Conservation (phyloP, 345 rosid genomes). For the Heritiera littoralis region DNA sequence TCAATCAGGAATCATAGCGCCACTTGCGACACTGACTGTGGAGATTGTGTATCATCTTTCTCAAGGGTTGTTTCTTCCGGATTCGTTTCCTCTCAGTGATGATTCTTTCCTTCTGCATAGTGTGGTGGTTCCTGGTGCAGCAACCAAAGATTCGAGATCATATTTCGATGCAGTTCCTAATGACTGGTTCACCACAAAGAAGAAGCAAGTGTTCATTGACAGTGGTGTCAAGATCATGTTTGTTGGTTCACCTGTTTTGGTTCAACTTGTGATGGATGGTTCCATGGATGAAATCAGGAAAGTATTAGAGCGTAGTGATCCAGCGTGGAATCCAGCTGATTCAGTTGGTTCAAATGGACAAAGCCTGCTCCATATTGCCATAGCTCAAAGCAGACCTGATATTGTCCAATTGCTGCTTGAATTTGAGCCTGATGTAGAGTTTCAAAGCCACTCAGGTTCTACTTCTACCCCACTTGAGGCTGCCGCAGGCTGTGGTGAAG, state of each 20-base stretch:
- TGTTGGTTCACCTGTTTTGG: constrained; percentile 52
- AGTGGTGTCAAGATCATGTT: constrained; percentile 61
- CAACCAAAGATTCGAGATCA: constrained; percentile 40
- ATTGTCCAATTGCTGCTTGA: constrained; percentile 60
- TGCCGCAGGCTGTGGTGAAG: constrained; percentile 52
- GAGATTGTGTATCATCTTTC: constrained; percentile 51
- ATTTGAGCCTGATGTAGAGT: constrained; percentile 48
- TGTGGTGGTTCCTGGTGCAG: constrained; percentile 64
- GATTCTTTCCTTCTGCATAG: constrained; percentile 62
- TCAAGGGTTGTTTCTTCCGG: constrained; percentile 37
- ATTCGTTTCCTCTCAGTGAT: constrained; percentile 40
- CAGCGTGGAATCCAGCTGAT: constrained; percentile 44
- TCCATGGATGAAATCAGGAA: constrained; percentile 62
- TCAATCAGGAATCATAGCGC: constrained; percentile 59
- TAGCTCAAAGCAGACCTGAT: constrained; percentile 48
- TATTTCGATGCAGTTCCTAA: constrained; percentile 45
- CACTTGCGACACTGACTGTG: constrained; percentile 40
- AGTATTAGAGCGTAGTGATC: constrained; percentile 54
- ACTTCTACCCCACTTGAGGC: constrained; percentile 49
- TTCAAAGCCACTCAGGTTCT: constrained; percentile 39
- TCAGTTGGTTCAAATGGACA: constrained; percentile 46
- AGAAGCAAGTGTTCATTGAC: constrained; percentile 64
- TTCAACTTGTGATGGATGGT: constrained; percentile 49
- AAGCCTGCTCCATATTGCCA: constrained; percentile 58
- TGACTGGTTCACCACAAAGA: constrained; percentile 64